These are phyloP conservation scores for Achaetomiella virescens DNA, from an alignment of 495 filamentous ascomycete genomes.

Conservation along the genomic window DNA sequence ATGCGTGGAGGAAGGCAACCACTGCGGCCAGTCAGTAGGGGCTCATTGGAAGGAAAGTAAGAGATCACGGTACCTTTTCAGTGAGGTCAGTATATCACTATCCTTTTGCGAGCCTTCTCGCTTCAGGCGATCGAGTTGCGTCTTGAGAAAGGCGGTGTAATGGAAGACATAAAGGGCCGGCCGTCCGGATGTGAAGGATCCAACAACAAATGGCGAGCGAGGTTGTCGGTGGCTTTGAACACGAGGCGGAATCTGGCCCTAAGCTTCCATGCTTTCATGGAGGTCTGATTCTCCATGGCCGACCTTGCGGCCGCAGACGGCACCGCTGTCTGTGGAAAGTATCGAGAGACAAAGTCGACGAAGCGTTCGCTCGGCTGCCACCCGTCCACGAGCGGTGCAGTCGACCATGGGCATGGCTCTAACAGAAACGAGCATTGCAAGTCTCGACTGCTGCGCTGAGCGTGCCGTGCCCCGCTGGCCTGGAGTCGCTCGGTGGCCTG, in stretches of 20 bases:
- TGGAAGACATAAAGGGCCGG: not conserved
- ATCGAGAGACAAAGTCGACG: not conserved
- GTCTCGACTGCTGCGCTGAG: not conserved
- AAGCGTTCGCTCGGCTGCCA: not conserved
- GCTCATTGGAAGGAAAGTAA: no score
- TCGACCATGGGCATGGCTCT: not conserved
- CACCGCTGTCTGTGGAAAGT: not conserved
- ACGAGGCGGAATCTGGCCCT: not conserved
- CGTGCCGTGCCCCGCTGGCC: not conserved
- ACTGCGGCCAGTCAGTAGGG: not conserved
- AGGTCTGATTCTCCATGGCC: not conserved
- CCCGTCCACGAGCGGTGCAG: not conserved
- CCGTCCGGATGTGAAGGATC: not conserved
- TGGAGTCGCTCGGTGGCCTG: not conserved
- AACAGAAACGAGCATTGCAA: not conserved
- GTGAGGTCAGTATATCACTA: not conserved
- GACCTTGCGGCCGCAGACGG: not conserved
- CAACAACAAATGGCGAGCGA: not conserved
- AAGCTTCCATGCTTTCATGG: constrained; percentile 7
- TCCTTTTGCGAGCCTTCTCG: not conserved
- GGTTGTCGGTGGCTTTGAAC: constrained; percentile 1
- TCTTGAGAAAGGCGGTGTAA: not conserved
- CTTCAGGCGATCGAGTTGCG: not conserved
- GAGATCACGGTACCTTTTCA: not conserved
- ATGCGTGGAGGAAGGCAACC: not conserved